A percentile compares a stretch with the other conserved stretches of the same genome.
Conservation (phyloP, 2,329 filamentous ascomycete genomes). For the Ophiosphaerella korrae region DNA sequence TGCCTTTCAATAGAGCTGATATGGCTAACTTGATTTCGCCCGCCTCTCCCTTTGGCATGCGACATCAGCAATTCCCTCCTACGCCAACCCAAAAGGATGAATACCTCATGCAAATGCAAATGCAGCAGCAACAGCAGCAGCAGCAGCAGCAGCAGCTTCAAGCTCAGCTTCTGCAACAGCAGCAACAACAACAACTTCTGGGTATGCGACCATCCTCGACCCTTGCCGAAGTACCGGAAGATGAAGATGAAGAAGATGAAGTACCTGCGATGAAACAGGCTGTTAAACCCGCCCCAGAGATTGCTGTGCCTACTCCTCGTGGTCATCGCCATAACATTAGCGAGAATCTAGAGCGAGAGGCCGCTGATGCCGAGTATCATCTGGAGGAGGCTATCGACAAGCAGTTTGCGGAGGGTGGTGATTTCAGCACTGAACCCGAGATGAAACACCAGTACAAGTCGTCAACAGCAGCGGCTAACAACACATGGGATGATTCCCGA, state of each 20-base stretch:
- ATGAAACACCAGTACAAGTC: slow-evolving; percentile 31
- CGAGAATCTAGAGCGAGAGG: slow-evolving; percentile 78
- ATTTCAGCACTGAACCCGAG: slow-evolving; percentile 63
- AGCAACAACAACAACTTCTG: slow-evolving; percentile 51
- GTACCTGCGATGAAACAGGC: slow-evolving; percentile 47
- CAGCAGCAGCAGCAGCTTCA: slow-evolving; percentile 55
- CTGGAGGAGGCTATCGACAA: slow-evolving; percentile 79
- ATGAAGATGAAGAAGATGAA: slow-evolving; percentile 65
- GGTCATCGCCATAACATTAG: slow-evolving; percentile 74
- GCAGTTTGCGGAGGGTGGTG: slow-evolving; percentile 76
- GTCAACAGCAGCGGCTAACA: slow-evolving; percentile 32
- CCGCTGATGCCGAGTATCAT: slow-evolving; percentile 85
- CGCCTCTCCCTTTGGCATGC: slow-evolving; percentile 67
- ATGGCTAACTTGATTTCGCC: slow-evolving; percentile 45
- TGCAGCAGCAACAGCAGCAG: slow-evolving; percentile 59
- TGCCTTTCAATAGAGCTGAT: slow-evolving; percentile 45
- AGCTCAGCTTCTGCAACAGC: slow-evolving; percentile 53
- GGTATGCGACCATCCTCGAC: slow-evolving; percentile 52
- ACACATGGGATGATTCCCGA: slow-evolving; percentile 41
- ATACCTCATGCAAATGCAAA: slow-evolving; percentile 53
- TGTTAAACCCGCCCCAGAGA: slow-evolving; percentile 53
- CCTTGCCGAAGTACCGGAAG: slow-evolving; percentile 75
- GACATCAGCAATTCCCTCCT: slow-evolving; percentile 52
- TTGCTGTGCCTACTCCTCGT: slow-evolving; percentile 64
- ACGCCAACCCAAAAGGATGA: slow-evolving; percentile 45